phyloP scores from a whole-genome alignment of 768 basidiomycete genomes.

The Auricularia sp. region DNA sequence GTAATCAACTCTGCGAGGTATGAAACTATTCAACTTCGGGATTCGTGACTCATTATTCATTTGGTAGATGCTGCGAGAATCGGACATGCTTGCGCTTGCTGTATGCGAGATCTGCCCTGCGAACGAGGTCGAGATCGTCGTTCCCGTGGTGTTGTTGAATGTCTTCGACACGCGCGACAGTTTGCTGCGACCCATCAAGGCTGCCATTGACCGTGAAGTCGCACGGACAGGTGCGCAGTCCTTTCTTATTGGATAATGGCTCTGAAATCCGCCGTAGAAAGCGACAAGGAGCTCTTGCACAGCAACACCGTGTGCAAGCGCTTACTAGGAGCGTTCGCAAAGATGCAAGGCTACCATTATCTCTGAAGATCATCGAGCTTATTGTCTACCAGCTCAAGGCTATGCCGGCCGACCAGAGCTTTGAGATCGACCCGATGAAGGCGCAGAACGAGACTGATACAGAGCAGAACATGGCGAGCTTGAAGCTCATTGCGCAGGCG shows the following conservation, averaged over 20 bases:
- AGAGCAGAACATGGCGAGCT: too few species aligned
- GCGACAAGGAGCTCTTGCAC: slow-evolving; percentile 74
- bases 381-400: slow-evolving; percentile 65
- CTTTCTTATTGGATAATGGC: neutral
- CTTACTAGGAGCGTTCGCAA: slow-evolving; percentile 77
- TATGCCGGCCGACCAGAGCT: slow-evolving; percentile 63
- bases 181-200: slow-evolving; percentile 64
- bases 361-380: slow-evolving; percentile 71
- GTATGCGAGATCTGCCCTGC: slow-evolving; percentile 82
- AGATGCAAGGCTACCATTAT: slow-evolving; percentile 86
- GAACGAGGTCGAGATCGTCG: slow-evolving; percentile 67
- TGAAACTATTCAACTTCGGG: too few species aligned
- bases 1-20: slow-evolving; percentile 52
- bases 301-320: slow-evolving; percentile 79
- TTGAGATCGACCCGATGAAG: slow-evolving; percentile 60
- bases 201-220: slow-evolving; percentile 81
- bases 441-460: slow-evolving; percentile 41
- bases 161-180: slow-evolving; percentile 71
- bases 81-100: slow-evolving; percentile 55
- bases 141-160: slow-evolving; percentile 76
- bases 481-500: slow-evolving; percentile 61
- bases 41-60: too few species aligned
- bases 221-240: slow-evolving; percentile 50
- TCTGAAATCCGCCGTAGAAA: slow-evolving; percentile 36
- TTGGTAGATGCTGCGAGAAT: slow-evolving; percentile 32